Evolutionary conservation across 768 basidiomycete species (phyloP), one percentile per base, ranked within the genome.

Genomic region (Lentinula sp.): DNA sequence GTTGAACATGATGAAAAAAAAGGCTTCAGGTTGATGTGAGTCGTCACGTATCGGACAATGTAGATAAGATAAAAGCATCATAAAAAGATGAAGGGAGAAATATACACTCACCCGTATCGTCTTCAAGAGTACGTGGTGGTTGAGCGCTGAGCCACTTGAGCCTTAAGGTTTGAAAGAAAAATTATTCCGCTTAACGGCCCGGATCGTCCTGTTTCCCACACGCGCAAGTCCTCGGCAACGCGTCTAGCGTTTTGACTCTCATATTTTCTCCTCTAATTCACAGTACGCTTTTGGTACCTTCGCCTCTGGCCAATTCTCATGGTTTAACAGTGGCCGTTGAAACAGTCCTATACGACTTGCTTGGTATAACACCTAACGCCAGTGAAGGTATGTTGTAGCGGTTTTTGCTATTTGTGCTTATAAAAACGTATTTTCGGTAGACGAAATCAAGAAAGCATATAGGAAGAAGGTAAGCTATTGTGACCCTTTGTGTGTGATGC

Each of bases 391-490:
- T 15, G 7, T 45, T 56, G 15, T 11, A n/a, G 5, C 18, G 42
- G 13, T 5, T 32, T 45, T 56, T 43, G n/a, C 23, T 40, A 9
- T 13, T 32, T 11, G 23, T 23, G 18, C 34, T 39, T 16, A 8
- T 45, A 9, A 16, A 67, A 48, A 34, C 50, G 28, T 46, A 49
- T 48, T 57, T 62, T 60, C 16, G 53, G 40, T 64, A 89, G 91
- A 80, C 65, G 93, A 98, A 64, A 93, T 98, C 67, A 95, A 95
- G 75, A 92, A 91, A 70, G 95, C 95, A 15, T 98, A 98, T 71
- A 88, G 89, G 71, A 90, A 84, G 77, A 95, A 95, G 86, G 93
- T 92, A 53, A 16, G 58, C 37, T 35, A 60, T 39, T 39, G 51
- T 59, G 64, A 48, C 62, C 58, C 56, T 64, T 60, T 55, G 39